Evolutionary conservation across 2,329 filamentous ascomycete genomes (phyloP), one percentile per base, ranked within the genome.

Genomic region (Colletotrichum nymphaeae): DNA sequence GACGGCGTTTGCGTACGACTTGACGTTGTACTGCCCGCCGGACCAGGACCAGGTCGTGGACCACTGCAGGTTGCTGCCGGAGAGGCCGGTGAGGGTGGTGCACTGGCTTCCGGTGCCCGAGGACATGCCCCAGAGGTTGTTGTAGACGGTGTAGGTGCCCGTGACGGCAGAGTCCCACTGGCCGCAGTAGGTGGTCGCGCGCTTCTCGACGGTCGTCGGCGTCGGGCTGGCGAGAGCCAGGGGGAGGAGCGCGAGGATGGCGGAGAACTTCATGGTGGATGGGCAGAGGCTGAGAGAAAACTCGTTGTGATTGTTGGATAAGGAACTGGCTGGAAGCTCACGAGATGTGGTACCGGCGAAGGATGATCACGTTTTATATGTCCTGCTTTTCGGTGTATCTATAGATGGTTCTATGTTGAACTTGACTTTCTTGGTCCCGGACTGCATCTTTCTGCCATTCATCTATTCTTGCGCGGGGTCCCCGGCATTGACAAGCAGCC

Each of bases 1-100:
- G 2, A 81, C 81, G 28, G 79, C 83, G 62, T 84, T 84, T 42
- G 85, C 81, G 72, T 81, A 86, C 57, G 82, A 83, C 79, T 86
- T 87, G 58, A 87, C 85, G 59, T 82, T 78, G 76, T 76, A 71
- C 14, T 75, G 67, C 5, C 78, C 79, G 63, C 84, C 84, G 26
- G 79, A 76, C 85, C 85, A 86, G 35, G 77, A 78, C 83, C 82
- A 86, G 16, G 78, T 78, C 12, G 81, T 82, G 72, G 81, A 80
- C 84, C 84, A 86, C 52, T 80, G 75, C 56, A 86, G 78, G 7
- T 74, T 80, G 70, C 70, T 77, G 70, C 79, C 80, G 63, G 74
- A 79, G 55, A 79, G 75, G 30, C 79, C 81, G 72, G 83, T 81
- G 14, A 86, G 75, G 7, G 78, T 79, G 16, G 83, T 83, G 78